Evolutionary conservation across 2,329 filamentous ascomycete species (phyloP), one percentile per base, ranked within the genome.

Genomic region (Fusarium burgessii): DNA sequence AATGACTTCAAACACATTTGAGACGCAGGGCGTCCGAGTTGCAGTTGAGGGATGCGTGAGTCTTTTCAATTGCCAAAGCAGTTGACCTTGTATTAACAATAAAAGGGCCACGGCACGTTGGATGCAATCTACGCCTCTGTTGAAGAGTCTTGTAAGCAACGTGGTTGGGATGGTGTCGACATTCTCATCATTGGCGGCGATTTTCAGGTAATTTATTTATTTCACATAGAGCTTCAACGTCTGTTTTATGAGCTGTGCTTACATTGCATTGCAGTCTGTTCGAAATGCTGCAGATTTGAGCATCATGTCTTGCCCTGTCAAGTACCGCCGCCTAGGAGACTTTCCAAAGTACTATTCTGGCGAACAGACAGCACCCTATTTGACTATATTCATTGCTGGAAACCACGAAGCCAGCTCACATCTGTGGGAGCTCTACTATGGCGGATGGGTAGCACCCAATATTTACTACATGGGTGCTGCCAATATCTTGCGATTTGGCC

Each of bases 391-490:
- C 82, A 91, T 97, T 54, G 95, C 91, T 45, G 96, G 96, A 5
- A 99, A 99, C 78, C 96, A 99, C 77, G 96, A 99, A 83, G 95
- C 96, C 1, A 93, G 93, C 76, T 94, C 93, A 54, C 90, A 98
- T 80, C 84, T 97, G 8, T 96, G 91, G 85, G 96, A 99, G 82
- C 88, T 99, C 1, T 97, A 93, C 83, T 97, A 98, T 78, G 96
- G 96, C 55, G 96, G 96, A 54, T 99, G 96, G 96, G 96, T 94
- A 9, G 95, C 95, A 11, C 94, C 94, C 12, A 97, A 96, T 74
- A 98, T 99, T 70, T 99, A 98, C 85, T 99, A 98, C 82, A 87
- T 98, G 80, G 96, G 96, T 51, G 93, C 94, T 36, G 94, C 96
- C 65, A 98, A 97, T 78, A 91, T 99, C 12, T 79, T 99, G 42